phyloP scores from a whole-genome alignment of 345 rosid genomes.

The Lepidium sativum region DNA sequence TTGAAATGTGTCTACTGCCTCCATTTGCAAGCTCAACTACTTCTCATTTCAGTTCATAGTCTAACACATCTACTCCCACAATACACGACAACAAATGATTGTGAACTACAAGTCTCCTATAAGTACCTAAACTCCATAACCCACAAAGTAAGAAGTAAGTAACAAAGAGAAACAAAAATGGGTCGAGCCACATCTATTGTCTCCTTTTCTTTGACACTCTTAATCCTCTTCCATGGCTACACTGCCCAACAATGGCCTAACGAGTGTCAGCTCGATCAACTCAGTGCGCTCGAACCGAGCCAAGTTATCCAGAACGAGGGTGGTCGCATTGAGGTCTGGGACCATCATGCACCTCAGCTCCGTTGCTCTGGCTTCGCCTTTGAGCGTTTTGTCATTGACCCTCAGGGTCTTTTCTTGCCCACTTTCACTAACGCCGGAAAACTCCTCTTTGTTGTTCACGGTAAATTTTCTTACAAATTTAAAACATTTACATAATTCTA shows the following conservation, averaged over 20 bases:
- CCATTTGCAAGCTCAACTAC: background rate
- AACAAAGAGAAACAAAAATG: background rate
- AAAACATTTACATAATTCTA: no score
- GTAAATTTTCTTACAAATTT: no score
- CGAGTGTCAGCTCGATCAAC: constrained; percentile 43
- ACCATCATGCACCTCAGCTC: constrained; percentile 45
- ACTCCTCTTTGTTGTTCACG: constrained; percentile 36
- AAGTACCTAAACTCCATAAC: background rate
- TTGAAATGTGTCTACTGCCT: constrained; percentile 15
- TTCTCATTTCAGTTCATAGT: background rate
- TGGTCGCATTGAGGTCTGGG: constrained; percentile 45
- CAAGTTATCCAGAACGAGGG: constrained; percentile 39
- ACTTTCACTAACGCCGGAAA: constrained; percentile 33
- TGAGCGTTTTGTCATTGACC: constrained; percentile 34
- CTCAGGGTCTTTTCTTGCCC: constrained; percentile 51
- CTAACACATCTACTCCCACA: no score
- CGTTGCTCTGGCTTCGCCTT: constrained; percentile 49
- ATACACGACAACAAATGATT: no score
- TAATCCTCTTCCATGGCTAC: constrained; percentile 39
- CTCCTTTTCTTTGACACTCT: constrained; percentile 28
- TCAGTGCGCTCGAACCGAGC: constrained; percentile 42
- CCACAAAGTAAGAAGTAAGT: background rate
- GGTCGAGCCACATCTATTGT: constrained; percentile 23
- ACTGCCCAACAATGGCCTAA: constrained; percentile 27
- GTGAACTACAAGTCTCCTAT: background rate